These are phyloP conservation scores for Pinus tabuliformis DNA, from an alignment of 75 land plant genomes.

Conservation along the genomic window DNA sequence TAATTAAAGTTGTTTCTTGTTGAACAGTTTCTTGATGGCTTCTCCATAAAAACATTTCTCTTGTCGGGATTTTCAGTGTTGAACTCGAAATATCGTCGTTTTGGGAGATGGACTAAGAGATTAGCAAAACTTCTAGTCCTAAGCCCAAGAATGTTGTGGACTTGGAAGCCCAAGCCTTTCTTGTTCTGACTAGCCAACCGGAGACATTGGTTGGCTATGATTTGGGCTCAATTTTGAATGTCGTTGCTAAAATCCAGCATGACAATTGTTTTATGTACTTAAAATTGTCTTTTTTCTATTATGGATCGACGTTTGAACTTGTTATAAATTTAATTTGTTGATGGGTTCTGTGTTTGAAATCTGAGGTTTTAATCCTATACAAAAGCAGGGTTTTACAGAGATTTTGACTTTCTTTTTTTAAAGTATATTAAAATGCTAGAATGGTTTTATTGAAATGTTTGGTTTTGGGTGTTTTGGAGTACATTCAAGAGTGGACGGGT, in stretches of 20 bases:
- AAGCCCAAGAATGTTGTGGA: background rate
- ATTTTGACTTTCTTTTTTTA: too few species aligned
- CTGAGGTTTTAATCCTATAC: background rate
- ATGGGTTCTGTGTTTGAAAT: background rate
- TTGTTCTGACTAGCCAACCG: background rate
- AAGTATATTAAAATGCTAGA: background rate
- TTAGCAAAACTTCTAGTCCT: background rate
- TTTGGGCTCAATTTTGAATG: background rate
- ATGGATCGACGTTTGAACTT: background rate
- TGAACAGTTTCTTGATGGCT: too few species aligned
- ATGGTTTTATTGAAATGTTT: background rate
- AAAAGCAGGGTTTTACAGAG: too few species aligned
- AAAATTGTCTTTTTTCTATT: background rate
- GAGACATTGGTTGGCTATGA: background rate
- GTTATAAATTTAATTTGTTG: background rate
- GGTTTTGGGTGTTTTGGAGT: background rate
- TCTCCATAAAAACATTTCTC: too few species aligned
- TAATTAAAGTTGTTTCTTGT: too few species aligned
- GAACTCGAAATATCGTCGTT: too few species aligned
- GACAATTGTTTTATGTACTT: background rate
- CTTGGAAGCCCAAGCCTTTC: slow-evolving; percentile 1
- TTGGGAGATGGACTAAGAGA: too few species aligned
- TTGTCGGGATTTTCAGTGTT: too few species aligned
- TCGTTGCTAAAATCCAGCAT: background rate
- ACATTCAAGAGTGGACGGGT: slow-evolving; percentile 15